Evolutionary conservation across 129 eudicot genomes (phyloP).

Genomic region (Mikania micrantha): DNA sequence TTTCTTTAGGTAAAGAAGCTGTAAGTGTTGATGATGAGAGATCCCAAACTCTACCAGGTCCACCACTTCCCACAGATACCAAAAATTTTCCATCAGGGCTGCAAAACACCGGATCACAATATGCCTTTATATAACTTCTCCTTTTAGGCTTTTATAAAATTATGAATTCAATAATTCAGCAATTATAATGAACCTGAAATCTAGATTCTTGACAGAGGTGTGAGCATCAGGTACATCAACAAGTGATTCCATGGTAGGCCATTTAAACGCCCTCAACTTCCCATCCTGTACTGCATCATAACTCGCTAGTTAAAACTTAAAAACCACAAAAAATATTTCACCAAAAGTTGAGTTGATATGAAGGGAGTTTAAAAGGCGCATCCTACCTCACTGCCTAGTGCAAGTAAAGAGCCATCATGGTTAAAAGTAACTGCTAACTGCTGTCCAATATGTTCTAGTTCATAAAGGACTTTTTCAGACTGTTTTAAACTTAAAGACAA

Average conservation of each 20-base stretch:
- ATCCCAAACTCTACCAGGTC: constrained; percentile 93
- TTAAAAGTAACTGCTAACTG: constrained; percentile 77
- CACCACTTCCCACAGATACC: constrained; percentile 78
- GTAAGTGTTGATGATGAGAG: constrained; percentile 43
- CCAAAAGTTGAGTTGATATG: neutral
- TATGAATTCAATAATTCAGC: neutral
- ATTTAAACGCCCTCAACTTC: constrained; percentile 85
- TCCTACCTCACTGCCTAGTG: constrained; percentile 91
- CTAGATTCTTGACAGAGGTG: constrained; percentile 72
- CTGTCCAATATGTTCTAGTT: constrained; percentile 79
- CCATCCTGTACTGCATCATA: constrained; percentile 96
- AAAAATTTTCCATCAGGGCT: constrained; percentile 88
- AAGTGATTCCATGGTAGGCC: constrained; percentile 82
- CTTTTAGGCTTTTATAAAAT: neutral
- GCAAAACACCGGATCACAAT: constrained; percentile 13
- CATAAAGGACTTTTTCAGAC: constrained; percentile 66
- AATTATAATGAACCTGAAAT: constrained; percentile 58
- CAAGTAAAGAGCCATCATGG: constrained; percentile 82
- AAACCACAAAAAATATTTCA: neutral
- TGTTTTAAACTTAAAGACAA: constrained; percentile 42
- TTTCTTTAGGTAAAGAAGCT: constrained; percentile 70
- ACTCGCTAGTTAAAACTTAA: constrained; percentile 18
- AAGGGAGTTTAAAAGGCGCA: constrained; percentile 16
- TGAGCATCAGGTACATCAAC: constrained; percentile 63
- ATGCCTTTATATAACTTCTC: neutral